phyloP scores from a whole-genome alignment of 805 yeast genomes.

The Hanseniaspora valbyensis region DNA sequence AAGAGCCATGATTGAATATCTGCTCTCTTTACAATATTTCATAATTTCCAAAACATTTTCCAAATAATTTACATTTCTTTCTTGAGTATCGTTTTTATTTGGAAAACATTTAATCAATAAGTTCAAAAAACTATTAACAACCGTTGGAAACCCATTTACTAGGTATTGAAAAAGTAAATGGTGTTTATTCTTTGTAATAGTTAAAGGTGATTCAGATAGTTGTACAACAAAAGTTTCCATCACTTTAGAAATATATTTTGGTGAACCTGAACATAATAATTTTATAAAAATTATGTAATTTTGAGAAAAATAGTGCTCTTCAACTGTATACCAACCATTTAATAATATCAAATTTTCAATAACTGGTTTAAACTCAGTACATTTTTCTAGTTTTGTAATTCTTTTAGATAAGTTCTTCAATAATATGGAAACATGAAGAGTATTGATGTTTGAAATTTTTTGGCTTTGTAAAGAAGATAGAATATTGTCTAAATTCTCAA shows the following conservation, averaged over 20 bases:
- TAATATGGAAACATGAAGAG: conserved; percentile 29
- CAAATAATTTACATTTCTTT: conserved; percentile 50
- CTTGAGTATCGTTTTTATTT: conserved; percentile 55
- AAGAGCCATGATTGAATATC: conserved; percentile 65
- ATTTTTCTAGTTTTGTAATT: conserved; percentile 54
- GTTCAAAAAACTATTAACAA: conserved; percentile 52
- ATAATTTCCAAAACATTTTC: conserved; percentile 49
- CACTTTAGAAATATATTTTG: conserved; percentile 85
- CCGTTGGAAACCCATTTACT: conserved; percentile 68
- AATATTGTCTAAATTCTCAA: background rate
- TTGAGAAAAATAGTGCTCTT: conserved; percentile 33
- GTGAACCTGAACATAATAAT: conserved; percentile 72
- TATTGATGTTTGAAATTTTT: conserved; percentile 5
- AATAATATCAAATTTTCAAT: conserved; percentile 53
- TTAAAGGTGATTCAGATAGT: conserved; percentile 33
- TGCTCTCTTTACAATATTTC: conserved; percentile 65
- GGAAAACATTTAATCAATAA: conserved; percentile 59
- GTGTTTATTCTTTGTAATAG: conserved; percentile 34
- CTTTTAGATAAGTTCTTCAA: conserved; percentile 52
- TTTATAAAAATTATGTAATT: conserved; percentile 60
- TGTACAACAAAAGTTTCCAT: conserved; percentile 54
- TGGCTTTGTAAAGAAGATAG: background rate
- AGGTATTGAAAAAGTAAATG: conserved; percentile 59
- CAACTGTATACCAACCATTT: conserved; percentile 46
- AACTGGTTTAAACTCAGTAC: conserved; percentile 38